Evolutionary conservation across 1,284 basidiomycete species (phyloP), one percentile per base, ranked within the genome.

Genomic region (Somion occarium): DNA sequence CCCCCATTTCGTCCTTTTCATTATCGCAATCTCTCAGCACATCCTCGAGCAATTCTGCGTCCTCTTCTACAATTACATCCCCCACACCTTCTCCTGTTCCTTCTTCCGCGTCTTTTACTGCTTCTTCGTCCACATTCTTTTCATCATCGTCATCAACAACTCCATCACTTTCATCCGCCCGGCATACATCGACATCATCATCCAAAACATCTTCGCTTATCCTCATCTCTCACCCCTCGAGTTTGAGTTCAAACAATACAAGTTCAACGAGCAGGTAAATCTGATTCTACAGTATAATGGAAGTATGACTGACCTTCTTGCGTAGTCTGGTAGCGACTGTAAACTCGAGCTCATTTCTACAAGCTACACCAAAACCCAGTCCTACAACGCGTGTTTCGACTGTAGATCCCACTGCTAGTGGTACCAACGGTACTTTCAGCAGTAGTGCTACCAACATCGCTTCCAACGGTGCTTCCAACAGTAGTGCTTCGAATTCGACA

Each of bases 51-150:
- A 42, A 11, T 20, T 42, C 41, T 19, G 43, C 19, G 23, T 22
- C 24, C 19, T 15, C 24, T 18, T 22, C 43, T 44, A 5, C 43
- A 5, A 22, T 44, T 22, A n/a, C 43, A 23, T 22, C 43, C 20
- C 19, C 43, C n/a, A n/a, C n/a, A 37, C n/a, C 34, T n/a, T 37
- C 34, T n/a, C n/a, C 34, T n/a, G 11, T 37, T 20, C 19, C 41
- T 13, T 12, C 19, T 43, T 43, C 41, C 13, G 9, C 41, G 11
- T 37, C 34, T 37, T 37, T 11, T 11, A 11, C 19, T 12, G 5
- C 44, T 13, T 23, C 44, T 45, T 26, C 44, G 9, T 27, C 45
- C 24, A 46, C 45, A 46, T 46, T n/a, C 24, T n/a, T n/a, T 4
- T 19, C 45, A 26, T 46, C 43, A 27, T 19, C 23, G 4, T 15